These are phyloP conservation scores for Fraxinus dipetala DNA, from an alignment of 305 asterid species.

Conservation along the genomic window DNA sequence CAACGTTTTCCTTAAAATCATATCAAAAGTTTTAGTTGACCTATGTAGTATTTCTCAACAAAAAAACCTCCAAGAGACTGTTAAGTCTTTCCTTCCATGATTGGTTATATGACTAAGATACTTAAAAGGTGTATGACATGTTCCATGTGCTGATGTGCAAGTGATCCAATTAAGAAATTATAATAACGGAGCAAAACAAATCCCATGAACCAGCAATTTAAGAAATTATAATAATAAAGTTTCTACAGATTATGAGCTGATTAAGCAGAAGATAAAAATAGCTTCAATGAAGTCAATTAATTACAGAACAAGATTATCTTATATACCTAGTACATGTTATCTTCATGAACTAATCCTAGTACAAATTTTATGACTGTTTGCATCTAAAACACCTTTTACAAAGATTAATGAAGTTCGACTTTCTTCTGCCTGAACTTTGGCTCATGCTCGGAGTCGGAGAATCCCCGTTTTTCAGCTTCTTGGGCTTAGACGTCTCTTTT, in stretches of 20 bases:
- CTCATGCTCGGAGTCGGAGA: not conserved
- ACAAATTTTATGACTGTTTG: constrained; percentile 4
- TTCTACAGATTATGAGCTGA: not conserved
- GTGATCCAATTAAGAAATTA: not conserved
- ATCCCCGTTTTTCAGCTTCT: not conserved
- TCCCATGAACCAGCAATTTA: not conserved
- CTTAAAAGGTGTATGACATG: not conserved
- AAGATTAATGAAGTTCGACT: not conserved
- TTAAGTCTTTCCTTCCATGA: not conserved
- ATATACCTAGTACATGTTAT: not conserved
- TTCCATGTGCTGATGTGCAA: not conserved
- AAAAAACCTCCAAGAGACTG: not conserved
- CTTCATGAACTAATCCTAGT: constrained; percentile 21
- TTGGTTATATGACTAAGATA: not conserved
- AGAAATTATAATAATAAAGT: not conserved
- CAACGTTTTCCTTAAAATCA: too few species aligned
- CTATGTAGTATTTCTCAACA: too few species aligned
- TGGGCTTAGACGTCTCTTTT: not conserved
- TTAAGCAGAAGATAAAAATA: not conserved
- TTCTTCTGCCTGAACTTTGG: not conserved
- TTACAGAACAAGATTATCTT: not conserved
- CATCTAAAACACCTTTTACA: not conserved
- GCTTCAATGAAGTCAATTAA: not conserved
- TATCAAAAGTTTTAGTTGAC: too few species aligned
- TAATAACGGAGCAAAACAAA: not conserved